A percentile compares a stretch with the other conserved stretches of the same genome.
Conservation (phyloP, 1,139 yeast species). For the Geotrichum fermentans region DNA sequence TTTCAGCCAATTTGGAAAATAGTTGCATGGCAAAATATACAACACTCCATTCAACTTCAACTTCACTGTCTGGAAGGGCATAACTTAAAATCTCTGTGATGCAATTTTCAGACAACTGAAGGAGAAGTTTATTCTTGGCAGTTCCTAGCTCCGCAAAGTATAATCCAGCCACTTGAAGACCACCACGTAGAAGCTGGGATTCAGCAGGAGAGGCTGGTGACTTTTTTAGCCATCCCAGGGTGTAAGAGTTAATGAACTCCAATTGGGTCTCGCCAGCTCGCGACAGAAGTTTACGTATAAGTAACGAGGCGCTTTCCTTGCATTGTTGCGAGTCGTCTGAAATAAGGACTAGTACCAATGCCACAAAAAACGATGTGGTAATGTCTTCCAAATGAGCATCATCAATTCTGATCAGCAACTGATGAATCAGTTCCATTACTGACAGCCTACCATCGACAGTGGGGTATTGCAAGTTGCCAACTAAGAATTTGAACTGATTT, state of each 20-base stretch:
- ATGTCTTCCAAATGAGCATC: constrained; percentile 54
- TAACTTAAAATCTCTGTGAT: constrained; percentile 27
- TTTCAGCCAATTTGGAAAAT: constrained; percentile 37
- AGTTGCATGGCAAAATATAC: constrained; percentile 63
- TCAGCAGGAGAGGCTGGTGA: constrained; percentile 38
- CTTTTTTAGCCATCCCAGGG: constrained; percentile 59
- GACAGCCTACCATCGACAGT: constrained; percentile 85
- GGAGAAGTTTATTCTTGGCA: constrained; percentile 21
- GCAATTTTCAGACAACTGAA: constrained; percentile 25
- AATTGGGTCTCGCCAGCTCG: constrained; percentile 47
- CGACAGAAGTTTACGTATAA: constrained; percentile 54
- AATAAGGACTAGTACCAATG: constrained; percentile 69
- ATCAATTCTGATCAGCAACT: constrained; percentile 63
- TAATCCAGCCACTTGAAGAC: constrained; percentile 66
- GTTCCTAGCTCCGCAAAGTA: constrained; percentile 51
- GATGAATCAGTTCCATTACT: constrained; percentile 78
- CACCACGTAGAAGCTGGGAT: constrained; percentile 62
- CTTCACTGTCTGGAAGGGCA: constrained; percentile 25
- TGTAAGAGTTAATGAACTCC: constrained; percentile 52
- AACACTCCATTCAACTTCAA: constrained; percentile 59
- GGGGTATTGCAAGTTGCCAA: constrained; percentile 80
- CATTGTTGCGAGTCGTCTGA: constrained; percentile 79
- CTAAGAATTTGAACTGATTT: constrained; percentile 74
- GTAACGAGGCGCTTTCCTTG: constrained; percentile 73
- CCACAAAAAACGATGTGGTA: constrained; percentile 75